phyloP scores from a whole-genome alignment of 345 rosid genomes.

The Syzygium jambos region DNA sequence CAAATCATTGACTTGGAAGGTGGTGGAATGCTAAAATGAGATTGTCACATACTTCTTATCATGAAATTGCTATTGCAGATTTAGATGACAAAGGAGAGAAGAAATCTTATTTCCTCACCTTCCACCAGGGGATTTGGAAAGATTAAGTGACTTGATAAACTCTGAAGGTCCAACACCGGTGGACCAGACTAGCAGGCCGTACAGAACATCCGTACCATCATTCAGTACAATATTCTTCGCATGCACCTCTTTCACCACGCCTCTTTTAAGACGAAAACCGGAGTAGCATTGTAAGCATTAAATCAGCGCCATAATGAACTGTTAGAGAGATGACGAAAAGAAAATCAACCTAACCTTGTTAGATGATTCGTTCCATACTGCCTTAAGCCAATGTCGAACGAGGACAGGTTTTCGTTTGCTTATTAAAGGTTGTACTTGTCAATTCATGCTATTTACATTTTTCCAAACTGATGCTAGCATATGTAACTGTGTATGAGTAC shows the following conservation, averaged over 20 bases:
- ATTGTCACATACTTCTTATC: too few relatives aligned
- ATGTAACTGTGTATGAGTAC: constrained; percentile 15
- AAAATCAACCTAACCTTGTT: constrained; percentile 30
- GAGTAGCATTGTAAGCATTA: constrained; percentile 14
- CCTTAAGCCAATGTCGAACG: constrained; percentile 29
- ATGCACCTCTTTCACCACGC: constrained; percentile 54
- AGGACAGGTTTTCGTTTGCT: constrained; percentile 73
- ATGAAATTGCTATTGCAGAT: too few relatives aligned
- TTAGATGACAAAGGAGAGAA: not conserved
- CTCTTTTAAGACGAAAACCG: constrained; percentile 41
- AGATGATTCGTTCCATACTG: constrained; percentile 15
- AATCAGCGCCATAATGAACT: not conserved
- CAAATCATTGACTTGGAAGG: too few relatives aligned
- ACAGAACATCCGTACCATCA: constrained; percentile 66
- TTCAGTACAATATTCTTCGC: constrained; percentile 36
- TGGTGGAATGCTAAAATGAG: too few relatives aligned
- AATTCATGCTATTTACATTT: too few relatives aligned
- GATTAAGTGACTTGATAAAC: constrained; percentile 44
- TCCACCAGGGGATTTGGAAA: constrained; percentile 60
- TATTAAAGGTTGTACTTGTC: constrained; percentile 4
- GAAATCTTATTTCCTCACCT: constrained; percentile 21
- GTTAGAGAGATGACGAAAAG: not conserved
- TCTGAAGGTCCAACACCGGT: constrained; percentile 87
- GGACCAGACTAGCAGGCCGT: constrained; percentile 90
- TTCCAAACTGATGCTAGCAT: not conserved